phyloP scores from a whole-genome alignment of 169 alveolate species.

The Cardiosporidium cionae region DNA sequence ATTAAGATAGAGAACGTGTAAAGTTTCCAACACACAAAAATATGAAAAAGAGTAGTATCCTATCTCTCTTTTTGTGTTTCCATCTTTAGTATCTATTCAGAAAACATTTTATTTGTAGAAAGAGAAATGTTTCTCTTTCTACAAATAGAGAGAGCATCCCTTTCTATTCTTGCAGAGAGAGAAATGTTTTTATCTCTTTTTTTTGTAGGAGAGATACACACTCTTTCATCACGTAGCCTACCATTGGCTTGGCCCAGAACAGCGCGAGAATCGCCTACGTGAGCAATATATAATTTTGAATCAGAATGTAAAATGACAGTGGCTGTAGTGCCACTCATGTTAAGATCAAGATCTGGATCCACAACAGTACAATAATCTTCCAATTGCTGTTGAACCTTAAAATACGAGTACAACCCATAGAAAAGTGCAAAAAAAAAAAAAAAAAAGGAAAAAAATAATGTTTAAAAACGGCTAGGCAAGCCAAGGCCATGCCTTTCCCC shows the following conservation, averaged over 20 bases:
- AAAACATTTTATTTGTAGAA: too few relatives aligned
- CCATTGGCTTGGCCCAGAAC: conserved; percentile 27
- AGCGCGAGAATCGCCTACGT: conserved; percentile 50
- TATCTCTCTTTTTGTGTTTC: too few relatives aligned
- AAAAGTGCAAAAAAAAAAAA: neutral
- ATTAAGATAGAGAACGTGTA: too few relatives aligned
- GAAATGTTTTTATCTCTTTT: too few relatives aligned
- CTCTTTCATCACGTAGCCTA: neutral
- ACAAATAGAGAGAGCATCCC: too few relatives aligned
- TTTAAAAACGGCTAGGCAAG: neutral
- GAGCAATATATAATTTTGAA: conserved; percentile 23
- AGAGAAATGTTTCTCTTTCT: too few relatives aligned
- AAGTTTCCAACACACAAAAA: too few relatives aligned
- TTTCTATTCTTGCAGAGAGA: too few relatives aligned
- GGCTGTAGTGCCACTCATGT: conserved; percentile 48
- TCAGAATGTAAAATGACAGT: conserved; percentile 17
- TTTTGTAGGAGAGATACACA: too few relatives aligned
- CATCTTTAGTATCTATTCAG: too few relatives aligned
- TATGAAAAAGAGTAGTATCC: too few relatives aligned
- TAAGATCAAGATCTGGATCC: conserved; percentile 15
- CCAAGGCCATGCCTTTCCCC: conserved; percentile 5
- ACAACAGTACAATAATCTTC: neutral
- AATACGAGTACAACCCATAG: neutral
- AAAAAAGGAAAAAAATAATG: neutral
- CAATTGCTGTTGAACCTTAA: neutral